A percentile compares a stretch with the other conserved stretches of the same genome.
Conservation (phyloP, 106 monocot genomes). For the Dioscorea alata region DNA sequence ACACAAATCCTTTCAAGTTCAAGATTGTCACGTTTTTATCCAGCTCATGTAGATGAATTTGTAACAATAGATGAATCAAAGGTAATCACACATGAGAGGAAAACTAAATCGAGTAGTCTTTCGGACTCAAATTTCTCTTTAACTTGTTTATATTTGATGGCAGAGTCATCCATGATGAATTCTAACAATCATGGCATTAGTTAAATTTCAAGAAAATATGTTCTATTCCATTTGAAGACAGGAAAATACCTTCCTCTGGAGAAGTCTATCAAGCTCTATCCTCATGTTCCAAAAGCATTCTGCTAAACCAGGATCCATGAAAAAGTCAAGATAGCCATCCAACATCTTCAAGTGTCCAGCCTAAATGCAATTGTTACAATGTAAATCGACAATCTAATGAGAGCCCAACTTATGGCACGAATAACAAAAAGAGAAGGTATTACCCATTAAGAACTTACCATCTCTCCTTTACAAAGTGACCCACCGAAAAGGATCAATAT, state of each 20-base stretch:
- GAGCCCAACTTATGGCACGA: background rate
- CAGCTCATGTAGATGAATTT: too few species aligned
- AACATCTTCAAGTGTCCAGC: constrained; percentile 95
- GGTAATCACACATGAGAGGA: too few species aligned
- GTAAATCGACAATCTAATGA: background rate
- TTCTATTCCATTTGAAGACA: background rate
- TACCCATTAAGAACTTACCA: constrained; percentile 29
- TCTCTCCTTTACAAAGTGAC: constrained; percentile 55
- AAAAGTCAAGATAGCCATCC: constrained; percentile 95
- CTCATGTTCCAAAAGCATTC: constrained; percentile 83
- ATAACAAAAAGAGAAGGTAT: background rate
- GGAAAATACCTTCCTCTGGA: constrained; percentile 80
- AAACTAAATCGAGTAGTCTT: too few species aligned
- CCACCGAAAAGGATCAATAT: constrained; percentile 95
- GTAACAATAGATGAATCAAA: too few species aligned
- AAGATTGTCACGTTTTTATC: too few species aligned
- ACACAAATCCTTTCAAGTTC: too few species aligned
- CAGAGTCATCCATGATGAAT: too few species aligned
- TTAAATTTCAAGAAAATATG: too few species aligned
- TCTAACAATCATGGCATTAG: too few species aligned
- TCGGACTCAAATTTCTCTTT: too few species aligned
- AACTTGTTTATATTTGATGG: too few species aligned
- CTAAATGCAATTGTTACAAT: constrained; percentile 20
- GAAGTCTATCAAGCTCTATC: constrained; percentile 71
- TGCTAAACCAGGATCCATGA: constrained; percentile 95